These are phyloP conservation scores for Pestalotiopsis sp. DNA, from an alignment of 2,329 filamentous ascomycete genomes.

Conservation along the genomic window DNA sequence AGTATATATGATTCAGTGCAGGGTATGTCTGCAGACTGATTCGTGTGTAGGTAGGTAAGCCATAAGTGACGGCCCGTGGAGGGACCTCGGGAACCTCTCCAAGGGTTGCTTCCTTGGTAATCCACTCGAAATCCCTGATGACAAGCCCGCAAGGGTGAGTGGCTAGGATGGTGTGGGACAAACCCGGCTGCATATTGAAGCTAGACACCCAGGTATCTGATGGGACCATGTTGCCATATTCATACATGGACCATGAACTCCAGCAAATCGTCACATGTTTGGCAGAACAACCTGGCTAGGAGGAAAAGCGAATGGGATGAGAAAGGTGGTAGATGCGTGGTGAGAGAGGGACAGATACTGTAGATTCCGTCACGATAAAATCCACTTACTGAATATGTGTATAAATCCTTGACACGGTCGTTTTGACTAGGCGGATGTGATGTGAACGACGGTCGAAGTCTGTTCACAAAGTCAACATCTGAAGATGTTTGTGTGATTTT, in stretches of 20 bases:
- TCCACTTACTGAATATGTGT: neutral
- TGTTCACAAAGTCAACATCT: no score
- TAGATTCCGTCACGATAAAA: neutral
- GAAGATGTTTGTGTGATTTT: no score
- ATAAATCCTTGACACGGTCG: neutral
- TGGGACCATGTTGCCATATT: neutral
- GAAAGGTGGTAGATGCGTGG: neutral
- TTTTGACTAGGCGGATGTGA: neutral
- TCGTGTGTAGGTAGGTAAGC: neutral
- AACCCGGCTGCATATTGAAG: conserved; percentile 2
- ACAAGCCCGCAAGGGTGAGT: neutral
- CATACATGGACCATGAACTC: neutral
- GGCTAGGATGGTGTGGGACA: neutral
- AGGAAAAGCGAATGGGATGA: neutral
- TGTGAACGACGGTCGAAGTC: no score
- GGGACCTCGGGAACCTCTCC: conserved; percentile 1
- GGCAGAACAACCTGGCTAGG: neutral
- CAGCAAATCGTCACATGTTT: neutral
- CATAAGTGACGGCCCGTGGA: conserved; percentile 4
- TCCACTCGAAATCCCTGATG: conserved; percentile 1
- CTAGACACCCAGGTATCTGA: neutral
- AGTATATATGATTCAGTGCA: conserved; percentile 4
- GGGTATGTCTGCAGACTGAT: conserved; percentile 1
- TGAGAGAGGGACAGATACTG: neutral
- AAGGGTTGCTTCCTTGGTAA: conserved; percentile 9